Percentiles rank a stretch among this genome's conserved stretches.
Conservation (phyloP, 1,139 yeast genomes). For the Sugiyamaella castrensis region DNA sequence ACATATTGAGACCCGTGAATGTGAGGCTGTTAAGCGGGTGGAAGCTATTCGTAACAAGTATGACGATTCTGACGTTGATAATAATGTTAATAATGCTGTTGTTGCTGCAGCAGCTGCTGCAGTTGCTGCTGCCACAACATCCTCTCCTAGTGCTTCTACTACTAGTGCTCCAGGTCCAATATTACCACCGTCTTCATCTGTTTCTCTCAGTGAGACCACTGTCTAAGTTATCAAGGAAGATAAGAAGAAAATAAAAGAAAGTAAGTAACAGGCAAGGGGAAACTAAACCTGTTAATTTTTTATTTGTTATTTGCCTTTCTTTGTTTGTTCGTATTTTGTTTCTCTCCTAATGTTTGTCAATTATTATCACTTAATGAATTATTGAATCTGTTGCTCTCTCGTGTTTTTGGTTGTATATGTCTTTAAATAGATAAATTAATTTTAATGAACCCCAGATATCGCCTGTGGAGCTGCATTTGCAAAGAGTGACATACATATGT, state of each 20-base stretch:
- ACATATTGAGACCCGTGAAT: constrained; percentile 56
- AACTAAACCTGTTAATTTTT: neutral
- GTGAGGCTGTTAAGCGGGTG: constrained; percentile 27
- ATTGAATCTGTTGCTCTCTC: no score
- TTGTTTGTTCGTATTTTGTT: neutral
- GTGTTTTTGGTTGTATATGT: constrained; percentile 3
- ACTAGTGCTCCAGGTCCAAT: constrained; percentile 10
- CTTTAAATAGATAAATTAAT: constrained; percentile 10
- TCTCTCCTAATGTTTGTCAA: neutral
- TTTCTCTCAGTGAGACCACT: constrained; percentile 8
- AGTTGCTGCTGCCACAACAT: constrained; percentile 7
- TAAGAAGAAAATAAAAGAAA: no score
- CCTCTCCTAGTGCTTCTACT: constrained; percentile 4
- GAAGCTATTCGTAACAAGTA: constrained; percentile 12
- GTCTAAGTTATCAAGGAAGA: neutral
- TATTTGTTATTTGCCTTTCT: neutral
- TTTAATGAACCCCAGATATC: no score
- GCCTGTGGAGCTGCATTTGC: no score
- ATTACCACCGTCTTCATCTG: constrained; percentile 11
- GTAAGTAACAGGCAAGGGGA: no score
- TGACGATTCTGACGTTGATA: constrained; percentile 6
- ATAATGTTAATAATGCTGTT: constrained; percentile 1
- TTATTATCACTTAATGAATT: neutral
- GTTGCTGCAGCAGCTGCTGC: constrained; percentile 12
- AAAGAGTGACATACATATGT: no score